phyloP scores from a whole-genome alignment of 176 grass and related monocot genomes.

The Stipa capillata region DNA sequence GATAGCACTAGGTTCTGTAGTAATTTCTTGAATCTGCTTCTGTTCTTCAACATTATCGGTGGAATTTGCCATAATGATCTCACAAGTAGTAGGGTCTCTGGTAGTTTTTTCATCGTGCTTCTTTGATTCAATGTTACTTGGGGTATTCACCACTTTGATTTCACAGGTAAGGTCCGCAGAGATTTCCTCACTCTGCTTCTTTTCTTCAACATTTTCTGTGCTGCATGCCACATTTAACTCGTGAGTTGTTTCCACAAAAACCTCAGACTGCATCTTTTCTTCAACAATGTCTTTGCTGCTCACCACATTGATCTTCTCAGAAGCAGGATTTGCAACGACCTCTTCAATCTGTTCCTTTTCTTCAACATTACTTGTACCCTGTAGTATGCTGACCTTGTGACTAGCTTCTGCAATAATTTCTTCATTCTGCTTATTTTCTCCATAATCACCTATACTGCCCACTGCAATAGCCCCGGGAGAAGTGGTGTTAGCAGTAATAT shows the following conservation, averaged over 20 bases:
- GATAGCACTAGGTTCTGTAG: neutral
- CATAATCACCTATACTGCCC: neutral
- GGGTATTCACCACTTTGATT: neutral
- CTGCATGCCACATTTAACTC: neutral
- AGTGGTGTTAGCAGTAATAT: neutral
- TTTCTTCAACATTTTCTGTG: neutral
- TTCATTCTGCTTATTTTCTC: constrained; percentile 28
- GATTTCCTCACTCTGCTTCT: constrained; percentile 5
- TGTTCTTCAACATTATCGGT: constrained; percentile 17
- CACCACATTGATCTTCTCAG: neutral
- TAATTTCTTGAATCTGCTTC: constrained; percentile 19
- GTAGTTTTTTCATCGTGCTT: neutral
- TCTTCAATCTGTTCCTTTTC: constrained; percentile 6
- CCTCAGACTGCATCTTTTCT: constrained; percentile 10
- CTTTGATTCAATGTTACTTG: neutral
- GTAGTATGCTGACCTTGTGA: neutral
- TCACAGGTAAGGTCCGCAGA: neutral
- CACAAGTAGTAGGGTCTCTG: neutral
- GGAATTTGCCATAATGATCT: neutral
- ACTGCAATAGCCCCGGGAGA: neutral
- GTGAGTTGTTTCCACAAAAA: neutral
- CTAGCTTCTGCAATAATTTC: neutral
- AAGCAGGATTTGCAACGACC: neutral
- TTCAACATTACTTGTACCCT: constrained; percentile 10
- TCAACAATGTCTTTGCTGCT: neutral